Conservation (phyloP, 306 rosid genomes). For the Cyclanthera cordifolia region DNA sequence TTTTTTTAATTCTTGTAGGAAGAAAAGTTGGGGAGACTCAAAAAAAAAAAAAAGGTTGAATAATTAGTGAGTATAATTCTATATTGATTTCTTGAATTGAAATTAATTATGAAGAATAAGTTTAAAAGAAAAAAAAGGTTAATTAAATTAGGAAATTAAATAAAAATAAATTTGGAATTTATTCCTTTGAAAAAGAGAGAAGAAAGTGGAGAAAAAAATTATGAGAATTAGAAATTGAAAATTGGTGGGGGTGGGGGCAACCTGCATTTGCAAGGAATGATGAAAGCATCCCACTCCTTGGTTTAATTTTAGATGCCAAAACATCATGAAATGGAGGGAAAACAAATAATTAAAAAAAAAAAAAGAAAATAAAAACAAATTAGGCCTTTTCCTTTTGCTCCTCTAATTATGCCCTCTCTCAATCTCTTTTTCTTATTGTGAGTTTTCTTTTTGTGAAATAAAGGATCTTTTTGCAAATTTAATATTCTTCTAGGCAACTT, state of each 20-base stretch:
- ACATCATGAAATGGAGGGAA: background rate
- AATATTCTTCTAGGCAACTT: no score
- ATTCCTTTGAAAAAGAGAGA: background rate
- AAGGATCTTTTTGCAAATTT: background rate
- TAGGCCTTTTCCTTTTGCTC: background rate
- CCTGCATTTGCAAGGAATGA: constrained; percentile 15
- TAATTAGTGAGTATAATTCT: background rate
- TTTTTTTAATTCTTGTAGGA: no score
- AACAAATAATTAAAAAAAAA: background rate
- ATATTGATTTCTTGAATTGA: background rate
- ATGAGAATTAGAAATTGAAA: background rate
- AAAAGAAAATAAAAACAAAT: background rate
- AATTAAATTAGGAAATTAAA: background rate
- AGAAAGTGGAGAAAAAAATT: background rate
- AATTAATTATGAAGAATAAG: background rate
- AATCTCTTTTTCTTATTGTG: background rate
- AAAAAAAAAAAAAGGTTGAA: background rate
- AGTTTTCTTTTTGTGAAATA: background rate
- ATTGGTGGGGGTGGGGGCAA: constrained; percentile 6
- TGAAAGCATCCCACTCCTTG: constrained; percentile 1
- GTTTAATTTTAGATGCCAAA: background rate
- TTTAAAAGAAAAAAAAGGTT: background rate
- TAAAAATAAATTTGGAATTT: background rate
- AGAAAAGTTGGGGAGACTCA: background rate
- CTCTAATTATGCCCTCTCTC: background rate